Evolutionary conservation across 768 basidiomycete species (phyloP), one percentile per base, ranked within the genome.

Genomic region (Lactarius pseudohatsudake): DNA sequence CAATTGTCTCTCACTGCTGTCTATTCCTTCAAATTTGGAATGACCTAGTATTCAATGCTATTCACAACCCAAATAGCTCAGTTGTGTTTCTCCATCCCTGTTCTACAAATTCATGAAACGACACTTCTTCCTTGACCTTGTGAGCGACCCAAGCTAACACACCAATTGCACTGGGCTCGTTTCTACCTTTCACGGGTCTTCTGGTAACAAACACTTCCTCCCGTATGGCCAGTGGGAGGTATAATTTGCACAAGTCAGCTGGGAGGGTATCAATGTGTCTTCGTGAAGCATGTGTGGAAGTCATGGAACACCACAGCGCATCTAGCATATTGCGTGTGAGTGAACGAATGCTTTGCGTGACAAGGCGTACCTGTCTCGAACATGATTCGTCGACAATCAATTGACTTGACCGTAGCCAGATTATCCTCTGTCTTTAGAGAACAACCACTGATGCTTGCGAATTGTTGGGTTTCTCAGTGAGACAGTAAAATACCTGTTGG

Each of bases 301-400:
- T 87, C 76, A 87, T 79, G n/a, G 86, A 81, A 70, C 89, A 90
- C 87, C 88, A 90, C 11, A 88, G 89, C 0, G 87, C 84, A 73
- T 90, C 88, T 88, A 40, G 62, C 30, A 68, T 32, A 40, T 18
- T 36, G 34, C 8, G 20, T 26, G 58, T 63, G 26, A 28, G 45
- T 38, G 30, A 50, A 57, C 6, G 5, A 43, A 28, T 60, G 32
- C 8, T 8, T 11, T 10, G 30, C 18, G 30, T 15, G 26, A 55
- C 3, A 20, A 41, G 53, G 64, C 75, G 59, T 41, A 86, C 92
- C 91, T 43, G 90, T 92, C 74, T 94, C 92, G 8, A 94, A 78
- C 76, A 93, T 77, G 56, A 94, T 73, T 67, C 76, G 78, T 32
- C 86, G 84, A 7, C 83, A 79, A 11, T 80, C 85, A n/a, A 94